These are phyloP conservation scores for Polytrichum commune DNA, from an alignment of 225 moss, liverwort and hornwort species.

Conservation along the genomic window DNA sequence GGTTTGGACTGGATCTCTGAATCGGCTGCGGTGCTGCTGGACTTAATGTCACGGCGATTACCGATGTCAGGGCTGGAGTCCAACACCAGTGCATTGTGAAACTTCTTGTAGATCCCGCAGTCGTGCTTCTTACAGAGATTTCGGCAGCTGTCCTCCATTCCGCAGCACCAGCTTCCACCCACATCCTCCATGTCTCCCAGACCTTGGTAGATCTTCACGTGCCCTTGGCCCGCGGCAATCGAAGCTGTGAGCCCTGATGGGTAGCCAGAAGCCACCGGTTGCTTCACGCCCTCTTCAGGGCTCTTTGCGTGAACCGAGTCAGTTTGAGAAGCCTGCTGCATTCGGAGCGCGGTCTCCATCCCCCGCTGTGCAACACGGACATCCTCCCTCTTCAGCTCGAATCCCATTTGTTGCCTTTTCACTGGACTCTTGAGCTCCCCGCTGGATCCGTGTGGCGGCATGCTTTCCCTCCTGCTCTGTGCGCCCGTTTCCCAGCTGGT, in stretches of 20 bases:
- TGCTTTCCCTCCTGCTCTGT: constrained; percentile 3
- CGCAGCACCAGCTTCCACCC: constrained; percentile 44
- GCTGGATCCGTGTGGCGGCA: background rate
- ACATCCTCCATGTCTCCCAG: constrained; percentile 54
- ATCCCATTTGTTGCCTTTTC: constrained; percentile 41
- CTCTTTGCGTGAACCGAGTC: constrained; percentile 11
- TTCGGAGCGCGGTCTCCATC: constrained; percentile 1
- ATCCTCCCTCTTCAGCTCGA: constrained; percentile 36
- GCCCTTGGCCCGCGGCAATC: constrained; percentile 33
- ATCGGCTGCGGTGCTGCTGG: background rate
- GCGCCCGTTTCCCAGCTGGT: constrained; percentile 1
- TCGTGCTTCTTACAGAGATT: constrained; percentile 48
- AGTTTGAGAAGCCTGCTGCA: constrained; percentile 7
- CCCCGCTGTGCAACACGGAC: constrained; percentile 10
- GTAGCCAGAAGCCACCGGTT: constrained; percentile 11
- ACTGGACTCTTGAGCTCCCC: constrained; percentile 21
- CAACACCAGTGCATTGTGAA: constrained; percentile 40
- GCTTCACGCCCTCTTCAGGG: constrained; percentile 18
- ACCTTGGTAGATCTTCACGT: constrained; percentile 54
- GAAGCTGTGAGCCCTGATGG: constrained; percentile 20
- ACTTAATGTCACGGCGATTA: background rate
- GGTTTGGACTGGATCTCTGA: background rate
- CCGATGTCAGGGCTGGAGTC: constrained; percentile 21
- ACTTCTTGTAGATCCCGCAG: constrained; percentile 52
- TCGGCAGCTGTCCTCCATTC: constrained; percentile 47